Percentiles rank a stretch among this genome's conserved stretches.
These are phyloP conservation scores for Saccharomycopsis sp. DNA, from an alignment of 805 yeast genomes.

Conservation along the genomic window DNA sequence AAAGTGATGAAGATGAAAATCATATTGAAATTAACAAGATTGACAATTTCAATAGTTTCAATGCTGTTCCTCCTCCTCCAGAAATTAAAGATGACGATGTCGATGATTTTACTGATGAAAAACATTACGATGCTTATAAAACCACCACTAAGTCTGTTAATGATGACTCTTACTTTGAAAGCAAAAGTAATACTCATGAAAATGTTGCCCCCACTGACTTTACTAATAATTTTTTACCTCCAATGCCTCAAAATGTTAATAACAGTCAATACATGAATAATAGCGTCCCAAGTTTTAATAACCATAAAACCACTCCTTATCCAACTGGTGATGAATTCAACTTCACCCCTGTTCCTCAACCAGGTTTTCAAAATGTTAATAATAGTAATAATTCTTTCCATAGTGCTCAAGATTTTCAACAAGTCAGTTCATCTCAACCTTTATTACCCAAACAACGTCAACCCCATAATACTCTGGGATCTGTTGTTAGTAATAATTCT, in stretches of 20 bases:
- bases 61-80: conserved; percentile 6
- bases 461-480: background rate
- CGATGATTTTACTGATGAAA: conserved; percentile 1
- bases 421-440: background rate
- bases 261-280: background rate
- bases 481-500: no score
- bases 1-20: conserved; percentile 10
- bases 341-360: conserved; percentile 13
- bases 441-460: background rate
- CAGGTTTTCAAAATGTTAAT: conserved; percentile 2
- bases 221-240: conserved; percentile 15
- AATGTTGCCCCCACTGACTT: conserved; percentile 16
- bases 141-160: conserved; percentile 3
- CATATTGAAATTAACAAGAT: conserved; percentile 7
- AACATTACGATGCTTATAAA: conserved; percentile 1
- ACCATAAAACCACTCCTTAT: conserved; percentile 6
- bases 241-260: background rate
- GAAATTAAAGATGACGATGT: background rate
- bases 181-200: conserved; percentile 8
- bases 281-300: background rate
- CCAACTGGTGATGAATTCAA: conserved; percentile 14
- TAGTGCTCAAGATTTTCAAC: background rate
- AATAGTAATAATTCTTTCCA: background rate
- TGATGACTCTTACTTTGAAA: conserved; percentile 8
- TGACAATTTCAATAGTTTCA: conserved; percentile 15